Evolutionary conservation across 805 yeast genomes (phyloP).

Genomic region (Saturnispora dispora): DNA sequence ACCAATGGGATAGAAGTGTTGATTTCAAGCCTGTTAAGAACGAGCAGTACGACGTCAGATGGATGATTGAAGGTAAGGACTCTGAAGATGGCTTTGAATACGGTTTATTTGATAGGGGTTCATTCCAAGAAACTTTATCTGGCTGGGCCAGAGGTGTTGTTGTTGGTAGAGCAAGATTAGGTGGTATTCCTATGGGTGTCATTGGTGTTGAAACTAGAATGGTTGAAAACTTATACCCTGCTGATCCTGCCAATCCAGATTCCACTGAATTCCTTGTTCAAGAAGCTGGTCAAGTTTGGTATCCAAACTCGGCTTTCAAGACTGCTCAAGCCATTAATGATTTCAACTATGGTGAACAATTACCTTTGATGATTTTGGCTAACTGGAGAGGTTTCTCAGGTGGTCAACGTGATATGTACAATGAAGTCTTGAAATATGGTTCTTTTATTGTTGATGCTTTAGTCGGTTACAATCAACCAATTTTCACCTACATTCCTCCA

Average conservation of each 20-base stretch:
- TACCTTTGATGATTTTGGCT: constrained; percentile 94
- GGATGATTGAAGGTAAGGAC: constrained; percentile 84
- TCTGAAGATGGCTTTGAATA: constrained; percentile 64
- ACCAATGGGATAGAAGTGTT: constrained; percentile 89
- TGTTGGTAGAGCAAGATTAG: constrained; percentile 96
- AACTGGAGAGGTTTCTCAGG: constrained; percentile 99
- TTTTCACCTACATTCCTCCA: constrained; percentile 95
- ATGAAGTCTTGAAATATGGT: constrained; percentile 95
- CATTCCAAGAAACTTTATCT: constrained; percentile 91
- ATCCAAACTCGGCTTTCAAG: constrained; percentile 98
- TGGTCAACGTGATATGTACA: constrained; percentile 99
- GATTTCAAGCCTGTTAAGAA: constrained; percentile 66
- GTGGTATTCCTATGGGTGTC: constrained; percentile 98
- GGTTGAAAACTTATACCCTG: constrained; percentile 86
- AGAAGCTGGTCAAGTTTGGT: constrained; percentile 99
- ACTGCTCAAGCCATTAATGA: constrained; percentile 98
- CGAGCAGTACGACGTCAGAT: constrained; percentile 83
- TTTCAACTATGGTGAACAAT: constrained; percentile 95
- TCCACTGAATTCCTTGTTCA: constrained; percentile 80
- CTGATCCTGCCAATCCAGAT: constrained; percentile 97
- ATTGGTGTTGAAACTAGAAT: constrained; percentile 91
- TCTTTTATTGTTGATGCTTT: constrained; percentile 95
- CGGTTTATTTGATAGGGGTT: constrained; percentile 87
- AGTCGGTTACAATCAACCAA: constrained; percentile 93
- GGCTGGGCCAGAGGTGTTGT: constrained; percentile 99